Conservation (phyloP, 257 asterid genomes). For the Solanum bulbocastanum region DNA sequence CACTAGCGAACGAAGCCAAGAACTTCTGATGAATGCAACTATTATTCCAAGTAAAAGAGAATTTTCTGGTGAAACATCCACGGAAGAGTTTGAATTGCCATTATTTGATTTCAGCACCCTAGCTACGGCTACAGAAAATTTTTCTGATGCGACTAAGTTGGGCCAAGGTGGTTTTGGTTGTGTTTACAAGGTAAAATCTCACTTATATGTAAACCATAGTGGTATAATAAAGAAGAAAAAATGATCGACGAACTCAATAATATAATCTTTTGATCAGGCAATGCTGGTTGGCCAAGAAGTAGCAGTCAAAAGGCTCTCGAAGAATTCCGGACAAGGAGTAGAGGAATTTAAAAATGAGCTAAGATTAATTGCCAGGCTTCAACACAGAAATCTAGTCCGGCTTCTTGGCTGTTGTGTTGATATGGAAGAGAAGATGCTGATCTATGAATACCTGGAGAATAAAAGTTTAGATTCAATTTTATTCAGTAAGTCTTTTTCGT, state of each 20-base stretch:
- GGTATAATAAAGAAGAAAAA: background rate
- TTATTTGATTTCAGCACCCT: constrained; percentile 5
- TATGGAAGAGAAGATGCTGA: constrained; percentile 59
- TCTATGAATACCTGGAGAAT: constrained; percentile 70
- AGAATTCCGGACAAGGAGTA: constrained; percentile 54
- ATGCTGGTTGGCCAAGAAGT: constrained; percentile 38
- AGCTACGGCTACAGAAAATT: constrained; percentile 5
- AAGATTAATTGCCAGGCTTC: constrained; percentile 58
- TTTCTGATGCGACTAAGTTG: constrained; percentile 1
- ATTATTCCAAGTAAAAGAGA: constrained; percentile 44
- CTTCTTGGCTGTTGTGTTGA: constrained; percentile 64
- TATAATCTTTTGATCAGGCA: constrained; percentile 21
- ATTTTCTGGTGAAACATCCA: constrained; percentile 29
- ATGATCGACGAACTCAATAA: background rate
- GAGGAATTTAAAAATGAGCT: constrained; percentile 73
- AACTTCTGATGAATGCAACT: constrained; percentile 33
- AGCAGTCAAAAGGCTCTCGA: constrained; percentile 67
- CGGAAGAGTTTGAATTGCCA: constrained; percentile 45
- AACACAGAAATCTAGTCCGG: constrained; percentile 64
- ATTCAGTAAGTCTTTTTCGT: constrained; percentile 34
- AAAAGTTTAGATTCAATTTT: constrained; percentile 57
- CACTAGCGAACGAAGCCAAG: constrained; percentile 57
- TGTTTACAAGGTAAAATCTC: constrained; percentile 10
- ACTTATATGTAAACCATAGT: background rate
- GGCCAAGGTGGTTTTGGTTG: constrained; percentile 16